Conservation (phyloP, 176 grass and related monocot species). For the Zizania latifolia region DNA sequence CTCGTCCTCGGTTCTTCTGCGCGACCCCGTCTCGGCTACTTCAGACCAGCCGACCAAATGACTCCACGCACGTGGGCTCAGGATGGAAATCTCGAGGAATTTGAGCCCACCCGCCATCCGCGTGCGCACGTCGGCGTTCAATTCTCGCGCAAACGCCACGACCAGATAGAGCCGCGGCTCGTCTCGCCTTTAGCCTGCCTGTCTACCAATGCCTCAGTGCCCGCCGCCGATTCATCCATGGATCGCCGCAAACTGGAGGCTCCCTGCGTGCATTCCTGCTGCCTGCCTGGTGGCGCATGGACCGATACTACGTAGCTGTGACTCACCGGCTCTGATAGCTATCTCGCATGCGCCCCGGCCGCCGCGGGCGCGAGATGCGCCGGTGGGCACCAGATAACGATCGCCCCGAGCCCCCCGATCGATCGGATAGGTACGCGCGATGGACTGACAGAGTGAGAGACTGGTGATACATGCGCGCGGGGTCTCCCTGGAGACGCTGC, state of each 20-base stretch:
- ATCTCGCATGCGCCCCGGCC: neutral
- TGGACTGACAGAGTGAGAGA: no score
- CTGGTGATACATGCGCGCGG: no score
- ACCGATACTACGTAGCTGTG: neutral
- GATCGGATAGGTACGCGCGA: no score
- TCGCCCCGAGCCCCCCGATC: neutral
- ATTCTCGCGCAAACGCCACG: neutral
- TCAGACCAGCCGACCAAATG: neutral
- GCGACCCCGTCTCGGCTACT: no score
- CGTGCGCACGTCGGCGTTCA: neutral
- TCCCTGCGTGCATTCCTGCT: no score
- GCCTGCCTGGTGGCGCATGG: neutral
- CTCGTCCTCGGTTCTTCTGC: no score
- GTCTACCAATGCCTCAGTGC: neutral
- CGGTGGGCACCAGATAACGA: conserved; percentile 37
- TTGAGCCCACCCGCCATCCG: neutral
- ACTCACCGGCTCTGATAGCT: no score
- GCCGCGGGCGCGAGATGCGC: neutral
- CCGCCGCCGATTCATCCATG: neutral
- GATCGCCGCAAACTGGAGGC: neutral
- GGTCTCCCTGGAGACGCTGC: neutral
- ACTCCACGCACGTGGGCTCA: neutral
- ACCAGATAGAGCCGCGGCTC: neutral
- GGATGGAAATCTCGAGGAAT: neutral
- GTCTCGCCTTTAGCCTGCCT: neutral